Evolutionary conservation across 23 red algal genomes (phyloP), one percentile per base, ranked within the genome.

Genomic region (Gracilaria vermiculophylla): DNA sequence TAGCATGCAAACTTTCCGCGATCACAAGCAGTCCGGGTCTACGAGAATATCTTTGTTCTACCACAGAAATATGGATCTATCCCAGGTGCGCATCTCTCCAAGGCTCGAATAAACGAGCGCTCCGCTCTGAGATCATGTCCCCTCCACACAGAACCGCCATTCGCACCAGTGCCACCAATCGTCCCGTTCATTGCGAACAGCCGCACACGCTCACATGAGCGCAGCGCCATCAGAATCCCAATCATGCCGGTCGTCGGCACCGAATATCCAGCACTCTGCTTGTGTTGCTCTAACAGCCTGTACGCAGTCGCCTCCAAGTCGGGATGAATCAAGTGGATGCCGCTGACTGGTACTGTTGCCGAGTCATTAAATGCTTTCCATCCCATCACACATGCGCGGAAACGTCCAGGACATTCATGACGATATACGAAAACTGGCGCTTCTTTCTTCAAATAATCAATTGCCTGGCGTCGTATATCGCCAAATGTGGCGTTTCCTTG

Each of bases 171-270:
- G 4, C 17, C 55, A 7, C 24, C 29, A 37, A 57, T 62, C 13
- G 78, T 66, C 5, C 78, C 78, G 44, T 82, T 82, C 35, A 82
- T 45, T 3, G 41, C 56, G 56, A 82, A 82, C 54, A 82, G 15
- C 27, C 66, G 52, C 52, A 82, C 78, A 0, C 15, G 3, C 36
- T 40, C 33, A 51, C 78, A 82, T 3, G 17, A 8, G 34, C 61
- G 78, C 33, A 82, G 44, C 56, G 78, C 78, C 36, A 61, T 19
- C 43, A 60, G 32, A 14, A 82, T 37, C 17, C 21, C 78, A 0
- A 82, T 44, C 43, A 82, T 66, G 12, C 78, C 78, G 31, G 78
- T 82, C 21, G 33, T 82, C 0, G 78, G 78, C 43, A 67, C 78
- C 40, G 53, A 31, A 8, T 9, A 8, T 11, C 28, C 56, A 31